These are phyloP conservation scores for Metarhizium rileyi DNA, from an alignment of 2,329 filamentous ascomycete genomes.

Conservation along the genomic window DNA sequence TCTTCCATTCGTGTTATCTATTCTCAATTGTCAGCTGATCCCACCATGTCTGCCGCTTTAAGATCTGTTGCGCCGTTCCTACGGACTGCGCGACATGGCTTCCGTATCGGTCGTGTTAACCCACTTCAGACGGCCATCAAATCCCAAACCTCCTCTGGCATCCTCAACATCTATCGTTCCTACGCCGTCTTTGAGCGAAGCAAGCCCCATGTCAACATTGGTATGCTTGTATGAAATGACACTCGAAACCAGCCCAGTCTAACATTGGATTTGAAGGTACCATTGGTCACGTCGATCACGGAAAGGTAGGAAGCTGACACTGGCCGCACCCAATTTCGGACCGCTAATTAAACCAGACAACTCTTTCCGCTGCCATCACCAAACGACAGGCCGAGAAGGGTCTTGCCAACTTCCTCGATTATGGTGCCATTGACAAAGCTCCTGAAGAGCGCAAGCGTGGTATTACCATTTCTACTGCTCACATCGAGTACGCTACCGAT, in stretches of 20 bases:
- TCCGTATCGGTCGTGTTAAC: slow-evolving; percentile 61
- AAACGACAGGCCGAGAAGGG: slow-evolving; percentile 96
- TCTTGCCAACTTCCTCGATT: slow-evolving; percentile 88
- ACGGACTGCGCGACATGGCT: slow-evolving; percentile 68
- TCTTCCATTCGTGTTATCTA: slow-evolving; percentile 17
- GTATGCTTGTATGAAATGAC: slow-evolving; percentile 35
- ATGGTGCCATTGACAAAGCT: slow-evolving; percentile 97
- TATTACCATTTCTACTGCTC: slow-evolving; percentile 97
- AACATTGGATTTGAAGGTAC: slow-evolving; percentile 51
- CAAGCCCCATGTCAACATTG: slow-evolving; percentile 98
- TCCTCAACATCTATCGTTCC: slow-evolving; percentile 55
- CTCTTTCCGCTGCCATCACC: slow-evolving; percentile 95
- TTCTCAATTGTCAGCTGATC: slow-evolving; percentile 12
- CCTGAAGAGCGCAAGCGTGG: slow-evolving; percentile 99
- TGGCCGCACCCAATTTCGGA: not conserved
- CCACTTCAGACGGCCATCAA: slow-evolving; percentile 64
- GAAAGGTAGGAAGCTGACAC: slow-evolving; percentile 58
- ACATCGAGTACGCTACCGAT: slow-evolving; percentile 97
- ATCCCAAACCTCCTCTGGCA: slow-evolving; percentile 51
- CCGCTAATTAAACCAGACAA: slow-evolving; percentile 53
- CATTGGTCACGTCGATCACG: slow-evolving; percentile 99
- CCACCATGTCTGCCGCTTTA: slow-evolving; percentile 71
- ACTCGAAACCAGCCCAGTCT: not conserved
- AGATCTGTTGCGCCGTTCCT: slow-evolving; percentile 70
- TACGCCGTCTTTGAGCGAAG: slow-evolving; percentile 71